These are phyloP conservation scores for Xerocomus brunneocitrinus DNA, from an alignment of 768 basidiomycete genomes.

Conservation along the genomic window DNA sequence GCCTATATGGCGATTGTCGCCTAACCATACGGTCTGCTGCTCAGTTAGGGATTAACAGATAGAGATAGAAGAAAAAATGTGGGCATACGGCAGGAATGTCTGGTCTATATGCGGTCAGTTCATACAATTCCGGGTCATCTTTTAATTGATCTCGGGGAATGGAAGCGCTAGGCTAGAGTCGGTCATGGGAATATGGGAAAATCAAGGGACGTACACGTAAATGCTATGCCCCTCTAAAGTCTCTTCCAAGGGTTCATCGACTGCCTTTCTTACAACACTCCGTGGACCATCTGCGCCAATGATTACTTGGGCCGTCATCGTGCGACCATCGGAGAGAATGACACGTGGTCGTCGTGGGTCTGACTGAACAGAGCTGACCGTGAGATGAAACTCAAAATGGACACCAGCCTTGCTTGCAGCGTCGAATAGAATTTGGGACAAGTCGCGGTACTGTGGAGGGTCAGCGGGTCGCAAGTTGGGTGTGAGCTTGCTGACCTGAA, in stretches of 20 bases:
- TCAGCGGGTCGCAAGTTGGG: background rate
- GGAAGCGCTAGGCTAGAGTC: constrained; percentile 31
- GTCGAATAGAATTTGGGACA: constrained; percentile 46
- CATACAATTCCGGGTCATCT: constrained; percentile 41
- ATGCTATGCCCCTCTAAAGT: constrained; percentile 32
- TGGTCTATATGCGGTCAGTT: constrained; percentile 23
- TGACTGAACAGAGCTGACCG: constrained; percentile 33
- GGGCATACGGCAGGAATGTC: constrained; percentile 22
- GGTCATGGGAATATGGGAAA: constrained; percentile 4
- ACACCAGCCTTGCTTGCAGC: constrained; percentile 48
- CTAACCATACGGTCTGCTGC: constrained; percentile 26
- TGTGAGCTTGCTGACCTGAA: constrained; percentile 36
- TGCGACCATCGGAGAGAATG: constrained; percentile 41
- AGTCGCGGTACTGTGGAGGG: constrained; percentile 45
- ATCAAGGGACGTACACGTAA: constrained; percentile 39
- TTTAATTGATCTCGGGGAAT: constrained; percentile 40
- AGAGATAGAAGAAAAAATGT: background rate
- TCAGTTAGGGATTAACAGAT: background rate
- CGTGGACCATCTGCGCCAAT: constrained; percentile 60
- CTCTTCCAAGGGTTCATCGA: constrained; percentile 31
- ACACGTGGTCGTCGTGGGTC: constrained; percentile 30
- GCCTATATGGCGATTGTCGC: constrained; percentile 23
- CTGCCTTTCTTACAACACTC: constrained; percentile 38
- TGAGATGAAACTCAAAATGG: constrained; percentile 42
- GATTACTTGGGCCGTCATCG: constrained; percentile 47